phyloP scores from a whole-genome alignment of 805 yeast species.

The Candida xiaguanensis region DNA sequence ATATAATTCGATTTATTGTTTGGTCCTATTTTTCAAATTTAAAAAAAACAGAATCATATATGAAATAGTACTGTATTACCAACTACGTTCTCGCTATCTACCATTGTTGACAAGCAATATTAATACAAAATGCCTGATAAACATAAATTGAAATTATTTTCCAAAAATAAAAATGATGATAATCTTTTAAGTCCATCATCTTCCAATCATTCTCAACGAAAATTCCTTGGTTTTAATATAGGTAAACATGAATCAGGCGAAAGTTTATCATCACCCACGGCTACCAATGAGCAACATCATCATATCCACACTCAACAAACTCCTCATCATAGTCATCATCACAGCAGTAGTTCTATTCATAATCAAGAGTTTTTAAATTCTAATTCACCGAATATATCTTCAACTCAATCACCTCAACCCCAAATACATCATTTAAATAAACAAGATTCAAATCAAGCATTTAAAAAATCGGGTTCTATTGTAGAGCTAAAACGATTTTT shows the following conservation, averaged over 20 bases:
- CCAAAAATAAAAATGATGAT: slow-evolving; percentile 33
- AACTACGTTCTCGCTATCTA: too few species aligned
- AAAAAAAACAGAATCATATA: neutral
- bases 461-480: slow-evolving; percentile 49
- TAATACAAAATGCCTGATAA: slow-evolving; percentile 36
- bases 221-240: slow-evolving; percentile 38
- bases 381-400: neutral
- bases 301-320: slow-evolving; percentile 1
- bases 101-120: neutral
- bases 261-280: slow-evolving; percentile 31
- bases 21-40: neutral
- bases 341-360: neutral
- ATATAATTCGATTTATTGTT: neutral
- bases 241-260: slow-evolving; percentile 41
- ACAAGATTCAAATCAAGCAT: slow-evolving; percentile 28
- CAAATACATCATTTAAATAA: slow-evolving; percentile 8
- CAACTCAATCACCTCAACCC: slow-evolving; percentile 8
- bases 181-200: slow-evolving; percentile 22
- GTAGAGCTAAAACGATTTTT: slow-evolving; percentile 70
- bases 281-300: slow-evolving; percentile 19
- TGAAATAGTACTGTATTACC: neutral
- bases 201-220: slow-evolving; percentile 23
- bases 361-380: neutral
- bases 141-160: slow-evolving; percentile 39
- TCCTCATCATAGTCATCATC: slow-evolving; percentile 1